Base-by-base conservation (phyloP, 768 basidiomycete species). In the Naganishia vishniacii region DNA sequence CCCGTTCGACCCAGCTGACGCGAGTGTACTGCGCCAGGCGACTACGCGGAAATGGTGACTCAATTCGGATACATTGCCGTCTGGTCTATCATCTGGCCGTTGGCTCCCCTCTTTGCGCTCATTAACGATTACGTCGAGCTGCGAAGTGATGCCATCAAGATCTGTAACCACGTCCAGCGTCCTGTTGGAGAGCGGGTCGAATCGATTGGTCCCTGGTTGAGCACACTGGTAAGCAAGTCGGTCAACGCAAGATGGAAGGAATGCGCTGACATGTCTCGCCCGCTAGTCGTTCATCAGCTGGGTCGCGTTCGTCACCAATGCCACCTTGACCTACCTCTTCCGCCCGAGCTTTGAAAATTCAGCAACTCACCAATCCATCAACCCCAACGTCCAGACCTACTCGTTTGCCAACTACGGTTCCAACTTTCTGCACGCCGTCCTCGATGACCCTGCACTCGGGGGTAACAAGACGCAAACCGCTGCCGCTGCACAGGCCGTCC, bases 31-130 rank as follows among this genome's bases (percentile, higher is more conserved):
- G 15, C 3, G 12, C n/a, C 79, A 78, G 72, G 53, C 59, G 94
- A 97, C 78, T 99, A 94, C 77, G 85, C 85, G 71, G 95, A 99
- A 79, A 97, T 99, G 93, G 89, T 89, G 16, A 87, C 88, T 9
- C 78, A 79, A 72, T 95, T 94, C 75, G 93, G 94, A 0, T 92
- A 94, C 73, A 85, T 97, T 31, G 85, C 85, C 8, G 80, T 97
- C 23, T 98, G 92, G 91, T 88, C 86, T 48, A 86, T 89, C 31
- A 89, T 93, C 64, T 98, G 92, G 91, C 91, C 93, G 2, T 80
- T 98, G 18, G 88, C 91, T 2, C 86, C 91, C 26, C 83, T 86
- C 9, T 89, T 91, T 83, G 87, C 91, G 0, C 81, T 94, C 23
- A 70, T 95, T 49, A 99, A 98, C 81, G 97, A 99, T 76, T 83